A percentile compares a stretch with the other conserved stretches of the same genome.
Evolutionary conservation across 2,329 filamentous ascomycete genomes (phyloP).

Genomic region (Phaeosphaeriaceae sp.): DNA sequence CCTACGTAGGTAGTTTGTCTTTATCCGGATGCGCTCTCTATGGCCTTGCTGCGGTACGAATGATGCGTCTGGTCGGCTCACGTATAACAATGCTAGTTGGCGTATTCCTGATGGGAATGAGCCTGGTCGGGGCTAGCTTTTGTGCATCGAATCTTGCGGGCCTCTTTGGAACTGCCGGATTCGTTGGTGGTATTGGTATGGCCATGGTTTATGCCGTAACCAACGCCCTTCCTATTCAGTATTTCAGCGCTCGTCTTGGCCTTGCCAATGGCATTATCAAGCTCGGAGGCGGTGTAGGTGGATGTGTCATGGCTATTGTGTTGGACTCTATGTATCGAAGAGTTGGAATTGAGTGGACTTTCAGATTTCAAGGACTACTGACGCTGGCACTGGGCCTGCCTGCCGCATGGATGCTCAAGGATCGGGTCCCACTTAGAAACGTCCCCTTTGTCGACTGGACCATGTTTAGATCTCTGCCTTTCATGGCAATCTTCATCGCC

Average conservation of each 20-base stretch:
- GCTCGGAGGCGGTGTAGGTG: constrained; percentile 36
- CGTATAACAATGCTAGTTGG: constrained; percentile 57
- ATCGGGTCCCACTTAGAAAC: constrained; percentile 28
- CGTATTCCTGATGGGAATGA: constrained; percentile 57
- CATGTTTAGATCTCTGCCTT: constrained; percentile 33
- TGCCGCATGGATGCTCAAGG: constrained; percentile 33
- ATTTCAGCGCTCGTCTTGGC: constrained; percentile 36
- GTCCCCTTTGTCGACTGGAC: constrained; percentile 30
- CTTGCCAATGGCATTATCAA: constrained; percentile 41
- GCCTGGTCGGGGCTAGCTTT: constrained; percentile 58
- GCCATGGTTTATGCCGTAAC: constrained; percentile 29
- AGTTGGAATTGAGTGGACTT: constrained; percentile 41
- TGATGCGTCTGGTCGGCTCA: constrained; percentile 59
- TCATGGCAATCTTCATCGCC: constrained; percentile 30
- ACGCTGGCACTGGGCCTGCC: constrained; percentile 33
- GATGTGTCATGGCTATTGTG: constrained; percentile 33
- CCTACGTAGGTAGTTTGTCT: constrained; percentile 64
- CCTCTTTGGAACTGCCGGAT: constrained; percentile 57
- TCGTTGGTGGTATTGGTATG: constrained; percentile 55
- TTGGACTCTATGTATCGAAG: constrained; percentile 31
- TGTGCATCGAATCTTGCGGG: constrained; percentile 54
- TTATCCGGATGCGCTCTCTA: constrained; percentile 59
- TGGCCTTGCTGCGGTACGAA: constrained; percentile 59
- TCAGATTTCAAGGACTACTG: constrained; percentile 35
- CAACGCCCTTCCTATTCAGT: constrained; percentile 36